Base-by-base conservation (phyloP, 495 filamentous ascomycete species). In the Hypoxylon rickii region DNA sequence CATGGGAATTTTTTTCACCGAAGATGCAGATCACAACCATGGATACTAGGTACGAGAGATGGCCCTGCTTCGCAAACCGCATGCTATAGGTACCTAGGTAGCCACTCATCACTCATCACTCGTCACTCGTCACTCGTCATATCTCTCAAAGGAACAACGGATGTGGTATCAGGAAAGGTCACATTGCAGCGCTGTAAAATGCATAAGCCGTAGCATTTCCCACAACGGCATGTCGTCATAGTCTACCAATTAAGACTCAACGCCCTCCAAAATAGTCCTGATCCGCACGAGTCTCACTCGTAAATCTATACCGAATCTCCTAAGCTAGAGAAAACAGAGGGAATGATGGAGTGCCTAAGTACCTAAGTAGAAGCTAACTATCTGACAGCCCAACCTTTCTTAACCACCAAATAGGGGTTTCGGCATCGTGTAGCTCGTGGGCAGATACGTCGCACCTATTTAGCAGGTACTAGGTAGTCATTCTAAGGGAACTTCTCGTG, bases 1-100 rank as follows among this genome's bases (percentile, higher is more conserved):
- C 59, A 63, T 57, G 59, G 59, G 53, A 41, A 18, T 57, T 57
- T 63, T 62, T 57, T 63, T 57, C 59, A 57, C 59, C 59, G 53
- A 57, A n/a, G n/a, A 42, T 49, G 59, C 53, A 57, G 53, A 63
- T 63, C 58, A 39, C 39, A 53, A 48, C 43, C 59, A 26, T n/a
- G n/a, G n/a, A n/a, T n/a, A n/a, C n/a, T n/a, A n/a, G n/a, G 29
- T 40, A 29, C 24, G 24, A 29, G 57, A 44, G 42, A 44, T 42
- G 37, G 58, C 29, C 46, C 48, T 62, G 31, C 21, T n/a, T 37
- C 26, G 44, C 59, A 57, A 52, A 37, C 53, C 52, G 47, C 58
- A 47, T 56, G 29, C 53, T 48, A 38, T 46, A 36, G 42, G 19
- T 36, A 58, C n/a, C n/a, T n/a, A n/a, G 24, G 24, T 29, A 29